Base-by-base conservation (phyloP, 2,329 filamentous ascomycete species). In the Trichoderma koningiopsis region DNA sequence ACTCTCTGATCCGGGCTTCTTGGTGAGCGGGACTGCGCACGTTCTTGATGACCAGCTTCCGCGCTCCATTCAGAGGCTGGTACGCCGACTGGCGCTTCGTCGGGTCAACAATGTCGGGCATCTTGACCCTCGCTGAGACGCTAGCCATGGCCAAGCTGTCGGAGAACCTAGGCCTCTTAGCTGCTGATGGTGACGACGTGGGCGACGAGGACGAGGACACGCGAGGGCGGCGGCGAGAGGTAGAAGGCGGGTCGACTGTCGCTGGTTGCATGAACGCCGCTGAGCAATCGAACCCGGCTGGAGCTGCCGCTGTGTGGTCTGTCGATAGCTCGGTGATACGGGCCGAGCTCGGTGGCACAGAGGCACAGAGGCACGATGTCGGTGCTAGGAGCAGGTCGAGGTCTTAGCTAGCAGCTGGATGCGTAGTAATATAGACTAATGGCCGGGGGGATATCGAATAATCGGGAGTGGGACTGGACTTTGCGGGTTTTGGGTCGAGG, bases 31-130 rank as follows among this genome's bases (percentile, higher is more conserved):
- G 85, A 1, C 87, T 86, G 70, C 91, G 89, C 72, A 97, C 86
- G 78, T 97, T 98, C 86, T 97, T 97, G 75, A 99, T 92, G n/a
- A 95, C 88, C 57, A 99, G 87, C 80, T 91, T 94, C 84, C 91
- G 94, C 24, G 93, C 90, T 37, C 93, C 94, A 13, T 86, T 84
- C 75, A 92, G 89, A 14, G 93, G 90, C 73, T 91, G 92, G 76
- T 94, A 92, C 62, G 82, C 80, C 40, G 80, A 78, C 24, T 79
- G 76, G 29, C 71, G 72, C 70, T 75, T 74, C 55, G 78, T 77
- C 29, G 80, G 74, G 70, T 82, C 79, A 69, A 79, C 72, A 27
- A 75, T 76, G 68, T 82, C 79, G 72, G 79, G 80, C 62, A 80
- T 74, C 74, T 81, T 82, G 72, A 80, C 81, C 74, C 77, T 77